Evolutionary conservation across 805 yeast species (phyloP).

Genomic region (Candida tibetensis): DNA sequence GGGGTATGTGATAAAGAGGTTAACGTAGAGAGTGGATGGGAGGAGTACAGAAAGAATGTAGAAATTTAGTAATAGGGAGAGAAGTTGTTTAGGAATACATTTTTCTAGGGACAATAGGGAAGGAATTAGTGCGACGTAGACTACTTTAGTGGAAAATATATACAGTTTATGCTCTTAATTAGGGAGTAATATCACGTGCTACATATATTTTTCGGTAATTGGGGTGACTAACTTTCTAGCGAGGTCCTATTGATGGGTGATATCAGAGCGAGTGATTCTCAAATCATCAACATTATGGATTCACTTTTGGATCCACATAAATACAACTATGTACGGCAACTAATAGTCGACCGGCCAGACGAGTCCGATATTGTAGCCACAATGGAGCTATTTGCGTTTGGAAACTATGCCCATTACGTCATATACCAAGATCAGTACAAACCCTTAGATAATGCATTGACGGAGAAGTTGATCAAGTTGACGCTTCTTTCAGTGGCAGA

Average conservation of each 20-base stretch:
- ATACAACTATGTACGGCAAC: background rate
- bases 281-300: background rate
- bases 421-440: constrained; percentile 14
- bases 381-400: constrained; percentile 39
- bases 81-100: too few species aligned
- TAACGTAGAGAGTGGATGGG: constrained; percentile 1
- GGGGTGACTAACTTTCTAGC: too few species aligned
- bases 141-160: too few species aligned
- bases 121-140: too few species aligned
- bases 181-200: too few species aligned
- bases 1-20: constrained; percentile 5
- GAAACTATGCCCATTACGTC: constrained; percentile 25
- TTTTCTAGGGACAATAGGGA: too few species aligned
- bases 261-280: too few species aligned
- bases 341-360: background rate
- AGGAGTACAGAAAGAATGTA: background rate
- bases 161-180: too few species aligned
- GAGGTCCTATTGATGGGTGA: too few species aligned
- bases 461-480: constrained; percentile 25
- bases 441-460: background rate
- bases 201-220: too few species aligned
- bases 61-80: too few species aligned
- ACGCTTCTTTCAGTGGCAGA: constrained; percentile 23
- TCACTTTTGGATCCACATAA: background rate
- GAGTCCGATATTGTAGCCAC: constrained; percentile 11